Percentiles rank a stretch among this genome's conserved stretches.
Evolutionary conservation across 2,329 filamentous ascomycete species (phyloP).

Genomic region (Chalara sp.): DNA sequence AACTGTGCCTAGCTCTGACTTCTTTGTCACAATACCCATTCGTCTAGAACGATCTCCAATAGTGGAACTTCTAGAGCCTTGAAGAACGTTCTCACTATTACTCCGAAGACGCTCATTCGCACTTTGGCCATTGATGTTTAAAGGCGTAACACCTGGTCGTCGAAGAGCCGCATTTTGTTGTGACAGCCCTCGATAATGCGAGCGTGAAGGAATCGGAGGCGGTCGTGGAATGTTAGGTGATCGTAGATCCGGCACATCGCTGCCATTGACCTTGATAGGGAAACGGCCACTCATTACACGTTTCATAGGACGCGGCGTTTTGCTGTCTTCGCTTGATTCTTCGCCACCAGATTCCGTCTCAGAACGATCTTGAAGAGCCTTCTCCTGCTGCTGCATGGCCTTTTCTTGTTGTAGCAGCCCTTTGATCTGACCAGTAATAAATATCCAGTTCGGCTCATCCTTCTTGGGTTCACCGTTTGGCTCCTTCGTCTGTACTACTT

Average conservation of each 20-base stretch:
- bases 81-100: constrained; percentile 55
- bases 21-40: constrained; percentile 58
- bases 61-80: constrained; percentile 32
- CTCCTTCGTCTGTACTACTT: constrained; percentile 48
- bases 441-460: constrained; percentile 55
- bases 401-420: constrained; percentile 46
- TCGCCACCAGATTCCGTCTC: constrained; percentile 52
- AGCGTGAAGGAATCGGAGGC: constrained; percentile 73
- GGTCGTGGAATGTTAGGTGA: constrained; percentile 61
- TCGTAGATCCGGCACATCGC: constrained; percentile 59
- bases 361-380: constrained; percentile 39
- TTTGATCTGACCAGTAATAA: constrained; percentile 55
- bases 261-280: constrained; percentile 66
- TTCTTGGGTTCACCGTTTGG: constrained; percentile 48
- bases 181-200: constrained; percentile 71
- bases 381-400: constrained; percentile 44
- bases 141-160: constrained; percentile 67
- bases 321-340: constrained; percentile 65
- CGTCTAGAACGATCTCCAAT: constrained; percentile 50
- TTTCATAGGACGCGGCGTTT: constrained; percentile 67
- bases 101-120: constrained; percentile 61
- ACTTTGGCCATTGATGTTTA: constrained; percentile 53
- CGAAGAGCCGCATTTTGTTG: constrained; percentile 58
- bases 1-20: constrained; percentile 55
- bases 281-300: constrained; percentile 59